A percentile compares a stretch with the other conserved stretches of the same genome.
Evolutionary conservation across 768 basidiomycete species (phyloP).

Genomic region (Tulasnella sp.): DNA sequence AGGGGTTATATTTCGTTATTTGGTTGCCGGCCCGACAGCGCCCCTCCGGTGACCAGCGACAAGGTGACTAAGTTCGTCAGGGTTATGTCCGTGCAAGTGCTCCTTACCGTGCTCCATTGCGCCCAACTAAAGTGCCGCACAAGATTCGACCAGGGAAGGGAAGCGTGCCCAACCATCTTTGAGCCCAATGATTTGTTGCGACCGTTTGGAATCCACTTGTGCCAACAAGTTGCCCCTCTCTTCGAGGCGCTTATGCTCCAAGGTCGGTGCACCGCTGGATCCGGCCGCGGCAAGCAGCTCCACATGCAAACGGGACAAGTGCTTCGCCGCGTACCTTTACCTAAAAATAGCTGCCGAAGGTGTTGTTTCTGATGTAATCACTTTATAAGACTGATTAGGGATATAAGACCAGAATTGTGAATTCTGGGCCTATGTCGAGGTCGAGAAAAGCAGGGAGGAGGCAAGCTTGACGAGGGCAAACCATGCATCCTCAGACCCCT

Average conservation of each 20-base stretch:
- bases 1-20: no score
- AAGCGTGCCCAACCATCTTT: not conserved
- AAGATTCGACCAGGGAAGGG: not conserved
- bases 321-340: no score
- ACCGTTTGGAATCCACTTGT: not conserved
- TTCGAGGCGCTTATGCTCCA: not conserved
- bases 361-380: no score
- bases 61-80: not conserved
- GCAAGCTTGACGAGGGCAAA: no score
- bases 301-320: no score
- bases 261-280: not conserved
- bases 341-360: no score
- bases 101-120: not conserved
- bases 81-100: not conserved
- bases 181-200: not conserved
- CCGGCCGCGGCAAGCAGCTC: no score
- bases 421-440: no score
- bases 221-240: not conserved
- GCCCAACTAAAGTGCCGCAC: not conserved
- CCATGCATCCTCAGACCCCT: no score
- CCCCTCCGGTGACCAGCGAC: not conserved
- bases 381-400: no score
- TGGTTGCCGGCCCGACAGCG: not conserved
- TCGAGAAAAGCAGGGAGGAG: no score
- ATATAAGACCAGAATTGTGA: no score